Percentiles rank a stretch among this genome's conserved stretches.
Conservation (phyloP, 2,329 filamentous ascomycete genomes). For the Cyphellophora attinorum region DNA sequence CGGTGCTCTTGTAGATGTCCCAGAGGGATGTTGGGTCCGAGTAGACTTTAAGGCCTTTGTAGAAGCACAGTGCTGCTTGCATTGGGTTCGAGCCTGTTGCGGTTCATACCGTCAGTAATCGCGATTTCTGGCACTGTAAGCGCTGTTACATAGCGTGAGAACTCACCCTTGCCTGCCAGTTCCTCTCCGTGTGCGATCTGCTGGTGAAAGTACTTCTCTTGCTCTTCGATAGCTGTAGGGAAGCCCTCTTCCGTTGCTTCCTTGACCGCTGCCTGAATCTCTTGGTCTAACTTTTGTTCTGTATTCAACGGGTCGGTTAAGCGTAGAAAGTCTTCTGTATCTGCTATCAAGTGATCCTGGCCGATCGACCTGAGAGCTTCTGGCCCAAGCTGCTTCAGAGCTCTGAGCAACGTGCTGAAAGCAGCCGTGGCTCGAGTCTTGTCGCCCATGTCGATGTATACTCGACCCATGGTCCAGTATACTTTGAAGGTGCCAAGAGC, state of each 20-base stretch:
- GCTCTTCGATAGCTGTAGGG: constrained; percentile 81
- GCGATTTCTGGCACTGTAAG: too few relatives aligned
- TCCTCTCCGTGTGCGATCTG: constrained; percentile 84
- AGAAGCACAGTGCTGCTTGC: constrained; percentile 89
- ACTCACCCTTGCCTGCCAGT: constrained; percentile 70
- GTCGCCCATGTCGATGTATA: constrained; percentile 15
- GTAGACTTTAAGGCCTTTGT: constrained; percentile 97
- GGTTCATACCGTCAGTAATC: constrained; percentile 8
- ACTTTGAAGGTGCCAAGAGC: constrained; percentile 16
- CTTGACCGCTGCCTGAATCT: constrained; percentile 66
- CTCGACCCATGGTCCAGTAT: too few relatives aligned
- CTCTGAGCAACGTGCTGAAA: too few relatives aligned
- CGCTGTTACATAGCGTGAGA: not conserved
- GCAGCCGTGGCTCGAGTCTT: constrained; percentile 13
- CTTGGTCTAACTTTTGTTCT: too few relatives aligned
- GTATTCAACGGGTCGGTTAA: too few relatives aligned
- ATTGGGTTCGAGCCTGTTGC: constrained; percentile 38
- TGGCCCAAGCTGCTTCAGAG: too few relatives aligned
- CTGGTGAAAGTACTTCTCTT: constrained; percentile 92
- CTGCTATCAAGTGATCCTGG: too few relatives aligned
- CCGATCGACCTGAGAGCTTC: too few relatives aligned
- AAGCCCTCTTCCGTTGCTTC: constrained; percentile 85
- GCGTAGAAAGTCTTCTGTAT: too few relatives aligned
- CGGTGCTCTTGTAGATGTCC: constrained; percentile 95
- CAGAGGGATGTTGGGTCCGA: constrained; percentile 87